Percentiles rank a stretch among this genome's conserved stretches.
Evolutionary conservation across 192 early-diverging fungal genomes (phyloP).

Genomic region (Coemansia sp.): DNA sequence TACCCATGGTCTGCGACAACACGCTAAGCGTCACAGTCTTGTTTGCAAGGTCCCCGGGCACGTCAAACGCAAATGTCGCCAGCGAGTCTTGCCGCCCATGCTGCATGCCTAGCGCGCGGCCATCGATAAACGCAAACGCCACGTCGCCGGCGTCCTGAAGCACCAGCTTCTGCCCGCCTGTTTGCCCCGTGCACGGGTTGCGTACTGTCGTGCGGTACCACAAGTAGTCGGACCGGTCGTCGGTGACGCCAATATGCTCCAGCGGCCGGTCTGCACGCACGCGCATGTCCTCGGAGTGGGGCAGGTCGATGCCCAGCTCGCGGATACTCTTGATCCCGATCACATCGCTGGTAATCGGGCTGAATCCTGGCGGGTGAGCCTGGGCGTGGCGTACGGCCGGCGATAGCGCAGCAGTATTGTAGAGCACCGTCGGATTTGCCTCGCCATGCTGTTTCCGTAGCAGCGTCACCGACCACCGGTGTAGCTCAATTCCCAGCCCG

Average conservation of each 20-base stretch:
- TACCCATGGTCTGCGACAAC: constrained; percentile 52
- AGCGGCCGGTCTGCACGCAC: constrained; percentile 12
- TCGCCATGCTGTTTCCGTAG: constrained; percentile 2
- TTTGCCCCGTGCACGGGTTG: neutral
- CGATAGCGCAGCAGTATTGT: constrained; percentile 30
- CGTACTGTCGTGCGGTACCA: constrained; percentile 48
- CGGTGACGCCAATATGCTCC: constrained; percentile 42
- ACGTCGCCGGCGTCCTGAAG: constrained; percentile 44
- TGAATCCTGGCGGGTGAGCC: constrained; percentile 20
- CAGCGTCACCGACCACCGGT: constrained; percentile 47
- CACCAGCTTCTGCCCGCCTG: constrained; percentile 21
- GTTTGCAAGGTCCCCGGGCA: neutral
- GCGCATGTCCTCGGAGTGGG: neutral
- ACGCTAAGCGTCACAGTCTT: constrained; percentile 15
- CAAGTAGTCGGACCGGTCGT: constrained; percentile 49
- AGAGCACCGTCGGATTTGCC: constrained; percentile 8
- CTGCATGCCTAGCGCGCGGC: constrained; percentile 15
- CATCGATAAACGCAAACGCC: constrained; percentile 30
- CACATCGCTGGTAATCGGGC: neutral
- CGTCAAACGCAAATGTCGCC: constrained; percentile 28
- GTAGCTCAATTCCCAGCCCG: constrained; percentile 11
- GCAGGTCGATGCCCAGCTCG: constrained; percentile 9
- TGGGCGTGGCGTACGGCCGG: constrained; percentile 7
- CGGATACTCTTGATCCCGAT: constrained; percentile 11
- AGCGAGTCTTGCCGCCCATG: constrained; percentile 26